These are phyloP conservation scores for Mycena maculata DNA, from an alignment of 768 basidiomycete species.

Conservation along the genomic window DNA sequence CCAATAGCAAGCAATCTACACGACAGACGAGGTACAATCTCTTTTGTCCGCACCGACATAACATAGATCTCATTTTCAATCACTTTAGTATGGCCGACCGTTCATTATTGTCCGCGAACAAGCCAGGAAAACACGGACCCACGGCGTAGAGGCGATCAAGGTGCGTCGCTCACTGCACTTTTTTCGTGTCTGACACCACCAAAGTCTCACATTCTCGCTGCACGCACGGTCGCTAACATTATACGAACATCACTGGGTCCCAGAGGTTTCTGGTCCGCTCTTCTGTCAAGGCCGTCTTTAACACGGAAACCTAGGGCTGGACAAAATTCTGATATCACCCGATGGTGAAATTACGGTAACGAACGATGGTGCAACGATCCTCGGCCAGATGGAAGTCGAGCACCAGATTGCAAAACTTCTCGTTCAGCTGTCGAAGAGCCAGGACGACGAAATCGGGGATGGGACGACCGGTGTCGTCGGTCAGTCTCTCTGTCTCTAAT, in stretches of 20 bases:
- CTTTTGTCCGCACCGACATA: background rate
- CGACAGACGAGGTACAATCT: conserved; percentile 80
- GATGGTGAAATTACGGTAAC: conserved; percentile 99
- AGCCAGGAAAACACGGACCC: conserved; percentile 88
- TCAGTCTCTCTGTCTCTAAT: conserved; percentile 54
- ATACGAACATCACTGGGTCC: conserved; percentile 95
- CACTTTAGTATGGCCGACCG: conserved; percentile 86
- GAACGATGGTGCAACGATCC: conserved; percentile 98
- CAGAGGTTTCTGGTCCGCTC: conserved; percentile 68
- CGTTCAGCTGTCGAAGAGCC: conserved; percentile 95
- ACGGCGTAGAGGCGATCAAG: conserved; percentile 96
- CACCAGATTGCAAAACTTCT: conserved; percentile 99
- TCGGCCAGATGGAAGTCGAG: conserved; percentile 99
- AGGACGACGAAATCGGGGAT: conserved; percentile 99
- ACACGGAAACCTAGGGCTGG: conserved; percentile 70
- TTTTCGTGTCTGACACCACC: conserved; percentile 27
- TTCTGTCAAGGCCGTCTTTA: conserved; percentile 15
- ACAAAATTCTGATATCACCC: conserved; percentile 94
- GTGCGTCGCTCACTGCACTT: conserved; percentile 52
- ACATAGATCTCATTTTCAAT: conserved; percentile 30
- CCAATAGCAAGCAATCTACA: conserved; percentile 76
- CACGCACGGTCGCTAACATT: conserved; percentile 93
- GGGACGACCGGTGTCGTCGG: conserved; percentile 99
- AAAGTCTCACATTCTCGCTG: conserved; percentile 97
- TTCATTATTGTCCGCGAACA: conserved; percentile 98